phyloP scores from a whole-genome alignment of 1,284 basidiomycete species.

The Fomitopsis schrenkii region DNA sequence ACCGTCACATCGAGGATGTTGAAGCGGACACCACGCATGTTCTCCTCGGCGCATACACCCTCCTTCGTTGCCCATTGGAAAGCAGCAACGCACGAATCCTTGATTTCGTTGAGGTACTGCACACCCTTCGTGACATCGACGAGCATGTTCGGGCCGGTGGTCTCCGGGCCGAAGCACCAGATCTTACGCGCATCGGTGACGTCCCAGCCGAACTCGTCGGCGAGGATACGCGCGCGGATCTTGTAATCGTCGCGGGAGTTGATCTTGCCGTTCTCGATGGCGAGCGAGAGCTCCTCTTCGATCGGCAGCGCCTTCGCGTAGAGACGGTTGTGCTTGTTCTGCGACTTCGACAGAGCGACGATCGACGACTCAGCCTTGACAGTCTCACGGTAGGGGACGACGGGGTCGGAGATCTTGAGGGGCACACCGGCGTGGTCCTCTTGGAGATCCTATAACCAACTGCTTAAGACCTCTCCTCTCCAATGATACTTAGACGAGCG shows the following conservation, averaged over 20 bases:
- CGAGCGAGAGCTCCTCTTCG: conserved; percentile 91
- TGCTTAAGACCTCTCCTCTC: not conserved
- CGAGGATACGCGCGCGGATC: conserved; percentile 90
- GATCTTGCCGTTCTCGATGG: conserved; percentile 89
- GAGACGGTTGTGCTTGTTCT: conserved; percentile 99
- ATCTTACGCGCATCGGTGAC: conserved; percentile 99
- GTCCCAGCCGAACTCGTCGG: conserved; percentile 98
- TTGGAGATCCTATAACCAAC: conserved; percentile 76
- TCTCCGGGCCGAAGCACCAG: conserved; percentile 99
- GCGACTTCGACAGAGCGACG: conserved; percentile 97
- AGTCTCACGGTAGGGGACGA: conserved; percentile 98
- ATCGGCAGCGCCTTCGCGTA: conserved; percentile 92
- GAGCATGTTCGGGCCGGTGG: conserved; percentile 94
- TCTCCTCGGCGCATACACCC: conserved; percentile 96
- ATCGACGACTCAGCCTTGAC: conserved; percentile 96
- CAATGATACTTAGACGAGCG: not conserved
- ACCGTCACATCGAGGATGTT: conserved; percentile 97
- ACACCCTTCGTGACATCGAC: conserved; percentile 99
- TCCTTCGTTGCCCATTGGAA: conserved; percentile 99
- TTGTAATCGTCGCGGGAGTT: conserved; percentile 97
- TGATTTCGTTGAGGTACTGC: conserved; percentile 98
- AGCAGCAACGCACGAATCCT: conserved; percentile 98
- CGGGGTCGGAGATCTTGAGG: conserved; percentile 98
- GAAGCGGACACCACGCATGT: conserved; percentile 97
- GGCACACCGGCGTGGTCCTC: conserved; percentile 99